Base-by-base conservation (phyloP, 2,329 filamentous ascomycete genomes). In the Elsinoe necatrix region DNA sequence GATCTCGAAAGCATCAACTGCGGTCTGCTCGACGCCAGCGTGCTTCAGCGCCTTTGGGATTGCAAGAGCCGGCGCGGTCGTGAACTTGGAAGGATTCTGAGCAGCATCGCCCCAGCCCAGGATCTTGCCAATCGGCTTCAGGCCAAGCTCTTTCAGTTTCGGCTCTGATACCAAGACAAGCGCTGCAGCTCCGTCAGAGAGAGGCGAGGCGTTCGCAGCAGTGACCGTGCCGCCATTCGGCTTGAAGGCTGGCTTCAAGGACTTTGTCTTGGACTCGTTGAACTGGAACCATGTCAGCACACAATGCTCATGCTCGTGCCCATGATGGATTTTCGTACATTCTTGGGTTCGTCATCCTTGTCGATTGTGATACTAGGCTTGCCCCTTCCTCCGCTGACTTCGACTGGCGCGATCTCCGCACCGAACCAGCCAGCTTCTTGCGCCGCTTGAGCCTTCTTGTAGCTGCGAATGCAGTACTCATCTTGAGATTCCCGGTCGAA, bases 21-120 rank as follows among this genome's bases (percentile, higher is more conserved):
- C 80, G 61, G 85, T 82, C 64, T 84, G 80, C 57, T 83, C 81
- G 61, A 98, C 76, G 61, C 88, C 87, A 60, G 93, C 93, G 75
- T 98, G 92, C 80, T 92, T 90, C 68, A 98, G 82, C 58, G 93
- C 93, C 80, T 97, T 98, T 71, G 93, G 93, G 66, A 98, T 95
- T 63, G 93, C 93, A 57, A 97, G 82, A 18, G 93, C 82, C 8
- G 93, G 93, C 7, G 93, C 87, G 50, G 90, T 93, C 63, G 93
- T 98, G 82, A 98, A 98, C 72, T 93, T 93, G 76, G 86, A 87
- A 39, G 93, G 92, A 69, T 88, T 83, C 63, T 95, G 85, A 61
- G 87, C 93, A 58, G 93, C 92, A 69, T 98, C 93, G 65, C 85
- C 93, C 93, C 93, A 98, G 67, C 93, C 93, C 60, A 93, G 85